These are phyloP conservation scores for Termitomyces sp. DNA, from an alignment of 768 basidiomycete genomes.

Conservation along the genomic window DNA sequence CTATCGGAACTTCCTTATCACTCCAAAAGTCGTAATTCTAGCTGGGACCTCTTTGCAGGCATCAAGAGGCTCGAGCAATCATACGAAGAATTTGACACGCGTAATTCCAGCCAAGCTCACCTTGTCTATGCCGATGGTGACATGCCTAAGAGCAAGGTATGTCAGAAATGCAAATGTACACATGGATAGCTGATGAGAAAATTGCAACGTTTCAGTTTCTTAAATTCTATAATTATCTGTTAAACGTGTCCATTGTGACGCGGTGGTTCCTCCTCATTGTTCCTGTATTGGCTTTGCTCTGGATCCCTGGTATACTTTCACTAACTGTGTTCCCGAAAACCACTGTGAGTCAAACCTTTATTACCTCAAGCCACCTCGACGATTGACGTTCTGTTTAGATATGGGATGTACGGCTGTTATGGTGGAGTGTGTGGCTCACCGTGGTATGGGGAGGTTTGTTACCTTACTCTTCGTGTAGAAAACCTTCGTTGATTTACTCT, in stretches of 20 bases:
- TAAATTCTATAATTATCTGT: conserved; percentile 66
- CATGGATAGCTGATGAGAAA: not conserved
- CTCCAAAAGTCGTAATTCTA: conserved; percentile 25
- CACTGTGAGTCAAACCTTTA: conserved; percentile 28
- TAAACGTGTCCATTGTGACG: conserved; percentile 73
- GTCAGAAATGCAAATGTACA: conserved; percentile 10
- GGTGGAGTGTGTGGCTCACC: conserved; percentile 85
- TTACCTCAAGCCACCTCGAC: not conserved
- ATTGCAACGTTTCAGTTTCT: conserved; percentile 37
- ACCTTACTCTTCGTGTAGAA: conserved; percentile 11
- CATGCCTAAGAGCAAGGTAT: conserved; percentile 50
- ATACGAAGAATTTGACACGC: conserved; percentile 56
- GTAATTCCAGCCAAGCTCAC: conserved; percentile 47
- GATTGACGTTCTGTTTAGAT: conserved; percentile 29
- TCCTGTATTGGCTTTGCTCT: conserved; percentile 61
- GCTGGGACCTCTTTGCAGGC: conserved; percentile 50
- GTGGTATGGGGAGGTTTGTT: conserved; percentile 71
- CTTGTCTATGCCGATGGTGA: conserved; percentile 61
- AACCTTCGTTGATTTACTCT: not conserved
- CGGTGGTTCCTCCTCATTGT: conserved; percentile 80
- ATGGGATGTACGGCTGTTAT: conserved; percentile 58
- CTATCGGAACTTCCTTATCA: conserved; percentile 9
- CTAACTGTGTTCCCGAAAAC: conserved; percentile 47
- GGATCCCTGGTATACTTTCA: conserved; percentile 75
- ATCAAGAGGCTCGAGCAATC: conserved; percentile 49